These are phyloP conservation scores for Lachnellula subtilissima DNA, from an alignment of 2,329 filamentous ascomycete genomes.

Conservation along the genomic window DNA sequence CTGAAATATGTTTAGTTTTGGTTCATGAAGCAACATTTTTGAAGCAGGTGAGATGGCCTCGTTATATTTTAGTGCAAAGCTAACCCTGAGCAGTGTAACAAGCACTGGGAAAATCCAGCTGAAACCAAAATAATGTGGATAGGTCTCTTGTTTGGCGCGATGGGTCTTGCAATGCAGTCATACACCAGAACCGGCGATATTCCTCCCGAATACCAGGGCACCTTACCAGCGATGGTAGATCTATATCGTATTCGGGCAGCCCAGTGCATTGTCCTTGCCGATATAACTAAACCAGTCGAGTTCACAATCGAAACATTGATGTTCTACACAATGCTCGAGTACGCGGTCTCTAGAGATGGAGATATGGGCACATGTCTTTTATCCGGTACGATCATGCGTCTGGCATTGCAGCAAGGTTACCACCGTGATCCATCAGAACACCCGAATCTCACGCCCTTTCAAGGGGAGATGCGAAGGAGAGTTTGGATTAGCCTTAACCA, in stretches of 20 bases:
- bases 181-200: conserved; percentile 41
- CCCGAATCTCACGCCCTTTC: conserved; percentile 45
- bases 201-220: conserved; percentile 42
- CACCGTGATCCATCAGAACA: conserved; percentile 52
- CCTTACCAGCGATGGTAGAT: conserved; percentile 43
- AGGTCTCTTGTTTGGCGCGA: conserved; percentile 39
- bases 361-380: conserved; percentile 53
- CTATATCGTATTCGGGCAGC: conserved; percentile 46
- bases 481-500: conserved; percentile 51
- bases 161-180: conserved; percentile 34
- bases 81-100: conserved; percentile 36
- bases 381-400: conserved; percentile 44
- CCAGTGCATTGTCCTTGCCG: conserved; percentile 46
- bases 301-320: conserved; percentile 47
- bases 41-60: conserved; percentile 32
- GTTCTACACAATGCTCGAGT: conserved; percentile 43
- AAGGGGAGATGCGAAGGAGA: conserved; percentile 59
- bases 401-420: conserved; percentile 56
- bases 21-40: conserved; percentile 49
- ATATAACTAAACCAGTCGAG: conserved; percentile 43
- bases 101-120: conserved; percentile 43
- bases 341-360: conserved; percentile 39
- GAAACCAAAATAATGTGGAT: conserved; percentile 44
- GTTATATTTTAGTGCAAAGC: neutral
- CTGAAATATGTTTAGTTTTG: conserved; percentile 37